Evolutionary conservation across 2,329 filamentous ascomycete species (phyloP).

Genomic region (Penicillium sclerotigenum): DNA sequence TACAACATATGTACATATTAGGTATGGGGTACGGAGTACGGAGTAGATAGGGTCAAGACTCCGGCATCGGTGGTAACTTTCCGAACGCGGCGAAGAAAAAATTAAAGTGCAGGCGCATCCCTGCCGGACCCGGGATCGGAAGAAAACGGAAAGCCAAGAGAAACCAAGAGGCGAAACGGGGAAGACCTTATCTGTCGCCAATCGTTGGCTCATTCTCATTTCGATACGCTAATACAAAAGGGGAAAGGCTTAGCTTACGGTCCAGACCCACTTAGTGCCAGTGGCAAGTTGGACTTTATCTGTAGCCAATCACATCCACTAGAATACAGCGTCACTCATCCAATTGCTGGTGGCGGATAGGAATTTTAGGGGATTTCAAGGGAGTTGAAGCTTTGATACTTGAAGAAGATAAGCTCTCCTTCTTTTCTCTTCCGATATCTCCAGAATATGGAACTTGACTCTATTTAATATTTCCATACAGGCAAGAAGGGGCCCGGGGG

Average conservation of each 20-base stretch:
- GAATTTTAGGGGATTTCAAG: not conserved
- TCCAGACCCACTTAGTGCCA: not conserved
- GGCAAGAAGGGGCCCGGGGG: too few species aligned
- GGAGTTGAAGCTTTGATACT: not conserved
- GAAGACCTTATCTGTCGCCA: conserved; percentile 8
- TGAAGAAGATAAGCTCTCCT: not conserved
- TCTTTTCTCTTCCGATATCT: not conserved
- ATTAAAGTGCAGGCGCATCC: not conserved
- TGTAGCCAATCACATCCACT: conserved; percentile 4
- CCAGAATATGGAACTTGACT: not conserved
- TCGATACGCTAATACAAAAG: not conserved
- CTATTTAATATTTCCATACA: not conserved
- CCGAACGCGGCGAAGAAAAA: not conserved
- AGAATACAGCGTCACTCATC: conserved; percentile 2
- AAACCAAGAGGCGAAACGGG: not conserved
- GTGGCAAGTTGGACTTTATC: conserved; percentile 12
- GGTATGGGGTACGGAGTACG: too few species aligned
- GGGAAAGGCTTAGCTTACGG: conserved; percentile 3
- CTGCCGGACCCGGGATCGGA: not conserved
- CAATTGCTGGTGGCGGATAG: conserved; percentile 18
- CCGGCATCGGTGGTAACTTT: not conserved
- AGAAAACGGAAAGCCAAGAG: not conserved
- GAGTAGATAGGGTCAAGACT: not conserved
- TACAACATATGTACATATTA: too few species aligned
- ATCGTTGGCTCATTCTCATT: conserved; percentile 2